phyloP scores from a whole-genome alignment of 257 asterid genomes.

The Solanum appendiculatum region DNA sequence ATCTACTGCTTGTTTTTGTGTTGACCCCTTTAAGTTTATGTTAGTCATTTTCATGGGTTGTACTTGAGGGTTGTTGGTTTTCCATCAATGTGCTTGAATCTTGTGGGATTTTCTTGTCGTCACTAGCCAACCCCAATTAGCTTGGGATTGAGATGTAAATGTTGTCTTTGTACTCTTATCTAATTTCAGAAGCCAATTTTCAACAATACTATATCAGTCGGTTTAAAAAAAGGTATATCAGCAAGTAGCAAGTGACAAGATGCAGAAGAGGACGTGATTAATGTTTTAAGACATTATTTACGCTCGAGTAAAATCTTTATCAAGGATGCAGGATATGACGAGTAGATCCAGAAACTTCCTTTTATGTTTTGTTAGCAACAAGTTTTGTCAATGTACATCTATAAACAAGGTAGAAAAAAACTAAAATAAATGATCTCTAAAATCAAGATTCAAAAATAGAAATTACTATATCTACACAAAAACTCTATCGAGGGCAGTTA shows the following conservation, averaged over 20 bases:
- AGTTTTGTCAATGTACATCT: background rate
- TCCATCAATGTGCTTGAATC: background rate
- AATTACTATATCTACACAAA: background rate
- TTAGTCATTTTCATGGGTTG: background rate
- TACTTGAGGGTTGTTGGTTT: background rate
- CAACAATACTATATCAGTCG: background rate
- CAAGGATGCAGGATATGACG: background rate
- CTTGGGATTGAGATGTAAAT: background rate
- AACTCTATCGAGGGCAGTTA: conserved; percentile 5
- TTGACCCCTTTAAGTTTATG: background rate
- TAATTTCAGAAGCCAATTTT: background rate
- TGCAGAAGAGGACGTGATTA: background rate
- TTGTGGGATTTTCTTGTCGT: background rate
- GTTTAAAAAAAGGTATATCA: background rate
- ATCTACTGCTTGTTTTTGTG: background rate
- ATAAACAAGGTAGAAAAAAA: background rate
- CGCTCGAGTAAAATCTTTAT: background rate
- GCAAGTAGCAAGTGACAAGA: background rate
- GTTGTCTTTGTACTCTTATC: background rate
- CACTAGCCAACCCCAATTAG: background rate
- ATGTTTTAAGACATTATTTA: background rate
- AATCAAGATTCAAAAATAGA: background rate
- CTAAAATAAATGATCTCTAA: background rate
- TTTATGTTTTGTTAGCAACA: background rate
- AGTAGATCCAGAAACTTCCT: background rate